Evolutionary conservation across 306 rosid species (phyloP).

Genomic region (Trifolium fragiferum): DNA sequence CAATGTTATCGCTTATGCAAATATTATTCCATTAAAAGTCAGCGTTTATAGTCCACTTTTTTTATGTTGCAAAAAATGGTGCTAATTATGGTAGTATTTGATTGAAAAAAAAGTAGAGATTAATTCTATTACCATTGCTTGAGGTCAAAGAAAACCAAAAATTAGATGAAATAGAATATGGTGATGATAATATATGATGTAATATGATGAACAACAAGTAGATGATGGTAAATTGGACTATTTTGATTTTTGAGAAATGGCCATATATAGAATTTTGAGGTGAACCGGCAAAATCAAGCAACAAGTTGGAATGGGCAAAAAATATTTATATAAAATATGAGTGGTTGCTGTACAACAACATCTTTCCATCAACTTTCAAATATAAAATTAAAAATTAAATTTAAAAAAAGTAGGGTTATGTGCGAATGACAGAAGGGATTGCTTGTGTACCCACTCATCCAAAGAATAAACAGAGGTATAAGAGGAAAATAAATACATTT

Average conservation of each 20-base stretch:
- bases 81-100: background rate
- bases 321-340: constrained; percentile 33
- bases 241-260: background rate
- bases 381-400: constrained; percentile 13
- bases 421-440: constrained; percentile 74
- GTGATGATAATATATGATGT: background rate
- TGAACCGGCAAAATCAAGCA: constrained; percentile 41
- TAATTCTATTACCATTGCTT: constrained; percentile 35
- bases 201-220: background rate
- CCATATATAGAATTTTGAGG: constrained; percentile 29
- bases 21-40: background rate
- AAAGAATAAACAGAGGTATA: constrained; percentile 49
- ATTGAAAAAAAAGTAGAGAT: constrained; percentile 21
- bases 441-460: constrained; percentile 64
- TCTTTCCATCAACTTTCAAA: constrained; percentile 32
- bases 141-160: constrained; percentile 37
- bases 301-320: constrained; percentile 28
- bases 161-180: constrained; percentile 24
- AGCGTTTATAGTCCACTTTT: background rate
- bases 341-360: constrained; percentile 36
- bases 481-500: constrained; percentile 23
- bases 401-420: constrained; percentile 46
- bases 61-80: background rate
- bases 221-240: constrained; percentile 19
- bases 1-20: no score